Percentiles rank a stretch among this genome's conserved stretches.
These are phyloP conservation scores for Alnus rubra DNA, from an alignment of 306 rosid genomes.

Conservation along the genomic window DNA sequence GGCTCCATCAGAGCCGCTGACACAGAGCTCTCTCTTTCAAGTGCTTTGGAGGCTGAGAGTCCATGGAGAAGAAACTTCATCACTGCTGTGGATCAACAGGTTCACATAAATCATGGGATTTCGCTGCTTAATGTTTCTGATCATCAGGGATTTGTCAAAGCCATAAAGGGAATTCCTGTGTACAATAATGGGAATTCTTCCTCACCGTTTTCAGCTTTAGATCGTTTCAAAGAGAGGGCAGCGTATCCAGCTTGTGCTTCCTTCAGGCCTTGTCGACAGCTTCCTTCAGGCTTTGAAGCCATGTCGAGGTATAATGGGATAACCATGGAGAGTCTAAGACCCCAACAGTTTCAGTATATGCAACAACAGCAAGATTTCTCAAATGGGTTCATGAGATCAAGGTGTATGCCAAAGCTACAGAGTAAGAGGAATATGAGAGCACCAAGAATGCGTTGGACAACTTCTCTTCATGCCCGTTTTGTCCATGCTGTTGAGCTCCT, in stretches of 20 bases:
- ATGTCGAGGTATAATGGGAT: slow-evolving; percentile 53
- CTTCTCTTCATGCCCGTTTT: slow-evolving; percentile 83
- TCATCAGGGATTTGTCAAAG: slow-evolving; percentile 25
- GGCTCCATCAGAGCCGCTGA: slow-evolving; percentile 42
- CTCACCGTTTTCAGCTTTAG: slow-evolving; percentile 23
- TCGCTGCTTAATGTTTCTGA: slow-evolving; percentile 30
- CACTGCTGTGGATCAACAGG: slow-evolving; percentile 1
- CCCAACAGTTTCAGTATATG: slow-evolving; percentile 36
- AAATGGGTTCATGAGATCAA: slow-evolving; percentile 54
- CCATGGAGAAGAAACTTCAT: slow-evolving; percentile 40
- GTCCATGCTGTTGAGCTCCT: slow-evolving; percentile 91
- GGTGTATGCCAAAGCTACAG: slow-evolving; percentile 47
- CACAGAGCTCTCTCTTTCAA: slow-evolving; percentile 47
- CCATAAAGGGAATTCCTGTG: slow-evolving; percentile 71
- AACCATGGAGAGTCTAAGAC: slow-evolving; percentile 47
- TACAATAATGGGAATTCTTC: slow-evolving; percentile 35
- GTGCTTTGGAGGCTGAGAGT: slow-evolving; percentile 47
- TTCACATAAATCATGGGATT: slow-evolving; percentile 27
- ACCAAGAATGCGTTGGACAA: slow-evolving; percentile 97
- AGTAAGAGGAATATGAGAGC: slow-evolving; percentile 77
- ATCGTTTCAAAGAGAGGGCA: slow-evolving; percentile 25
- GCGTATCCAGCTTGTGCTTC: slow-evolving; percentile 20
- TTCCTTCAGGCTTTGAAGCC: slow-evolving; percentile 34
- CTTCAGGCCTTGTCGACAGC: slow-evolving; percentile 14
- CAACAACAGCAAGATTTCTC: slow-evolving; percentile 45